These are phyloP conservation scores for Crithidia mellificae DNA, from an alignment of 208 protist genomes.

Conservation along the genomic window DNA sequence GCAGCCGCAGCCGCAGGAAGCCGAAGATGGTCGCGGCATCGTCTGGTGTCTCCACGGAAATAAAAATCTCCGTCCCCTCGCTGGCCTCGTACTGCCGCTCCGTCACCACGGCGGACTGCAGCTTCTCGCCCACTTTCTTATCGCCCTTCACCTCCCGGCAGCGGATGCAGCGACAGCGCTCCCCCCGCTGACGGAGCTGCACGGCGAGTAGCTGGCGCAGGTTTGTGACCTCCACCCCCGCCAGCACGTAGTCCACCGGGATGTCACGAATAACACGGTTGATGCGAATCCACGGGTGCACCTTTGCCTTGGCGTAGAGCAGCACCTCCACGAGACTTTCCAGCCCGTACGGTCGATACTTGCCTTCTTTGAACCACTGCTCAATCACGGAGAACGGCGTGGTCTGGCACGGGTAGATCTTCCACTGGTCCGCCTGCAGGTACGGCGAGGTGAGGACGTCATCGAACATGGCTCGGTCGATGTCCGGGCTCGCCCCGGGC, in stretches of 20 bases:
- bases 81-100: slow-evolving; percentile 71
- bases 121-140: slow-evolving; percentile 39
- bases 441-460: slow-evolving; percentile 95
- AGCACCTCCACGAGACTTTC: slow-evolving; percentile 93
- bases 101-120: slow-evolving; percentile 46
- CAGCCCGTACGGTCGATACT: slow-evolving; percentile 93
- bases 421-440: slow-evolving; percentile 98
- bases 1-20: slow-evolving; percentile 77
- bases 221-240: slow-evolving; percentile 97
- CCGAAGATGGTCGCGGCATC: slow-evolving; percentile 77
- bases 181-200: slow-evolving; percentile 89
- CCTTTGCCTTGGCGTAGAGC: slow-evolving; percentile 92
- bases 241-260: slow-evolving; percentile 97
- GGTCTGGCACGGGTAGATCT: slow-evolving; percentile 99
- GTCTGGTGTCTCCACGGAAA: slow-evolving; percentile 70
- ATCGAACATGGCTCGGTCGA: slow-evolving; percentile 94
- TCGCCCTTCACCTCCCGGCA: slow-evolving; percentile 93
- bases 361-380: slow-evolving; percentile 96
- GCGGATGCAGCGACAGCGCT: slow-evolving; percentile 93
- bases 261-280: slow-evolving; percentile 99
- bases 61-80: slow-evolving; percentile 75
- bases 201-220: slow-evolving; percentile 95
- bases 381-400: slow-evolving; percentile 98
- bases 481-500: slow-evolving; percentile 92
- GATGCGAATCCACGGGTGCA: slow-evolving; percentile 99